phyloP scores from a whole-genome alignment of 1,284 basidiomycete genomes.

The Boletellus sp. region DNA sequence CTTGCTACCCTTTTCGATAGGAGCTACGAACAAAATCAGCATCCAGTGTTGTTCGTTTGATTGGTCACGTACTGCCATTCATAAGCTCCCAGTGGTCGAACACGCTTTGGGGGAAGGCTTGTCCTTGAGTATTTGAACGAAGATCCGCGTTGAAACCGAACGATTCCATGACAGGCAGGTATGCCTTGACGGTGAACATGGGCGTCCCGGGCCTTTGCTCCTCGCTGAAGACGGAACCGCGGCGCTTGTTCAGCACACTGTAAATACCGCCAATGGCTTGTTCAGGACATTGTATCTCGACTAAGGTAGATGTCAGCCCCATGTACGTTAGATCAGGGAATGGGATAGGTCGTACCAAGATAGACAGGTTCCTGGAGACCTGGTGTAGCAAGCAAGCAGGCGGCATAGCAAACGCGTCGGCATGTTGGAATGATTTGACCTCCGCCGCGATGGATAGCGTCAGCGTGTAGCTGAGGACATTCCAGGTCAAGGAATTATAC shows the following conservation, averaged over 20 bases:
- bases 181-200: slow-evolving; percentile 99
- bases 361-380: slow-evolving; percentile 96
- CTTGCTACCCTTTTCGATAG: slow-evolving; percentile 86
- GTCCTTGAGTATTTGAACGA: slow-evolving; percentile 88
- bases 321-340: not conserved
- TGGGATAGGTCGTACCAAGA: slow-evolving; percentile 53
- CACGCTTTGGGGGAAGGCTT: slow-evolving; percentile 97
- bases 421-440: slow-evolving; percentile 96
- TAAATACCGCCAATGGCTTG: slow-evolving; percentile 99
- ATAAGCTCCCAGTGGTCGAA: slow-evolving; percentile 92
- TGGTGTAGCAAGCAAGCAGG: slow-evolving; percentile 88
- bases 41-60: slow-evolving; percentile 11
- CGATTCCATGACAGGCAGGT: slow-evolving; percentile 94
- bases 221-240: slow-evolving; percentile 97
- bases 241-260: slow-evolving; percentile 91
- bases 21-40: slow-evolving; percentile 38
- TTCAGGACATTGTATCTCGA: slow-evolving; percentile 99
- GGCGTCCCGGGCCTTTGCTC: slow-evolving; percentile 97
- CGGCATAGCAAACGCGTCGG: slow-evolving; percentile 96
- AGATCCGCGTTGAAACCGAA: slow-evolving; percentile 99
- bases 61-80: slow-evolving; percentile 61
- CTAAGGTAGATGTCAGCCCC: slow-evolving; percentile 35
- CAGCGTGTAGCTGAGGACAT: slow-evolving; percentile 77
- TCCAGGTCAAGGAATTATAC: slow-evolving; percentile 1
- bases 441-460: slow-evolving; percentile 99